Evolutionary conservation across 2,329 filamentous ascomycete genomes (phyloP), one percentile per base, ranked within the genome.

Genomic region (Penicillium frequentans): DNA sequence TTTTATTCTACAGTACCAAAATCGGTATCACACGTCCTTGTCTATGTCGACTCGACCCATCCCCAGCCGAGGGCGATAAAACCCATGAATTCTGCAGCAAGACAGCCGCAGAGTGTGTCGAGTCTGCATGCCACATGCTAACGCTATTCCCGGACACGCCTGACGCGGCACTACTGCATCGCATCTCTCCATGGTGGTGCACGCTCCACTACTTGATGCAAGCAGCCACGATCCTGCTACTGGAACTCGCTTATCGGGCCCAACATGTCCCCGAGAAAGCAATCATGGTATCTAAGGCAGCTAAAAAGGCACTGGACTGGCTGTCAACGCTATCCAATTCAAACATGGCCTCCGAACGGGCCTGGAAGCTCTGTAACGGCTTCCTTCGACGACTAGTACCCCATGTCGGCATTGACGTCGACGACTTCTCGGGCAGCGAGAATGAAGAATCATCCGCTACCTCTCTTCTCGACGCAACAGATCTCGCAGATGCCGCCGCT

Each of bases 121-220:
- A 77, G 48, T 71, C 76, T 7, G 77, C 77, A 5, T 76, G 73
- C 46, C 73, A 73, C 33, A 68, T 75, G 61, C 58, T 80, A 19
- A 69, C 67, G 1, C 63, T 78, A 13, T 72, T 80, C 42, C 76
- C 77, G 9, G 71, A 77, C 39, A 67, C 70, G 9, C 69, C 73
- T 14, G 74, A 77, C 49, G 66, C 72, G 8, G 63, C 68, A 8
- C 61, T 72, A 0, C 63, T 80, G 11, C 69, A 77, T 54, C 69
- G 68, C 19, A 66, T 73, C 16, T 73, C 73, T 1, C 75, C 75
- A 14, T 80, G 77, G 77, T 79, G 76, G 75, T 76, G 71, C 58
- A 70, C 76, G 16, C 64, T 79, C 14, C 77, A 79, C 57, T 76
- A 75, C 52, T 64, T 79, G 7, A 77, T 79, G 67, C 77, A 79